These are phyloP conservation scores for Thalassiosira mediterranea DNA, from an alignment of 352 stramenopile genomes.

Conservation along the genomic window DNA sequence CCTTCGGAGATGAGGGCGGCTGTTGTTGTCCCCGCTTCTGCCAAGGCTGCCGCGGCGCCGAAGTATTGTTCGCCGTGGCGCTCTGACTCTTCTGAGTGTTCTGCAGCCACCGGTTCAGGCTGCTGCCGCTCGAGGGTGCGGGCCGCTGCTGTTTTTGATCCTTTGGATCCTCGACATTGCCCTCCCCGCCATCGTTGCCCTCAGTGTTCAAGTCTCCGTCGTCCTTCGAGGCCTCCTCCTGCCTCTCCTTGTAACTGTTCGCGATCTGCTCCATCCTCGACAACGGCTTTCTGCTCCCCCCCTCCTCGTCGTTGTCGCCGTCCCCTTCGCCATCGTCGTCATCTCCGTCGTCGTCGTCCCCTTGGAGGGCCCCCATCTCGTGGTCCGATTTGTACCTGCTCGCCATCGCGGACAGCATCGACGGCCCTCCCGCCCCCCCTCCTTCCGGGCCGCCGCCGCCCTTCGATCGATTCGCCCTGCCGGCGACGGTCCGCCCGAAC, in stretches of 20 bases:
- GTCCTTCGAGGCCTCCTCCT: background rate
- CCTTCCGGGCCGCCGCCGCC: no score
- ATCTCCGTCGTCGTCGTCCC: background rate
- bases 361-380: background rate
- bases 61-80: no score
- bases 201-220: background rate
- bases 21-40: background rate
- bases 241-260: conserved; percentile 1
- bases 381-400: background rate
- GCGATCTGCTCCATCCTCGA: no score
- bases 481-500: conserved; percentile 12
- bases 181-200: conserved; percentile 3
- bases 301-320: no score
- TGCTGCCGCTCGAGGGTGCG: background rate
- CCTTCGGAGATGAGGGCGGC: no score
- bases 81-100: no score
- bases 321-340: no score
- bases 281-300: no score
- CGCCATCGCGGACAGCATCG: conserved; percentile 7
- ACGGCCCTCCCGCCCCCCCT: background rate
- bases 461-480: no score
- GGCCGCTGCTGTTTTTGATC: background rate
- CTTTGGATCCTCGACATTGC: no score
- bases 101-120: conserved; percentile 7
- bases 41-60: background rate